Base-by-base conservation (phyloP, 2,329 filamentous ascomycete genomes). In the Pseudopyricularia cyperi region DNA sequence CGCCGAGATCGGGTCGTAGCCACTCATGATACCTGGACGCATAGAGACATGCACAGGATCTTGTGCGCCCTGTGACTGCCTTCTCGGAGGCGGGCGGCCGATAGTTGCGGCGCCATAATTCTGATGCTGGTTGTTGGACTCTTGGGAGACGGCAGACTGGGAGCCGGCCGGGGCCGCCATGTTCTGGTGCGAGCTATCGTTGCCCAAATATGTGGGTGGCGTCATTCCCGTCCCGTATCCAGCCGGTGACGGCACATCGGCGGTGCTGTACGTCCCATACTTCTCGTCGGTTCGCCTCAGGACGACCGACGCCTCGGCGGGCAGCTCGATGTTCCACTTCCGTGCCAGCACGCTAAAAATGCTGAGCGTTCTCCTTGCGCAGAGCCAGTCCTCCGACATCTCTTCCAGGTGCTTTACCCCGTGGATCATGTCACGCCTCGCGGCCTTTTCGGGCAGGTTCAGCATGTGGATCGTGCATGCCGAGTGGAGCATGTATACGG, bases 391-490 rank as follows among this genome's bases (percentile, higher is more conserved):
- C 65, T 96, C 90, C 0, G 89, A 89, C 59, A 98, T 96, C 62
- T 97, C 91, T 65, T 97, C 91, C 1, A 97, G 77, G 56, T 95
- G 88, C 61, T 88, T 91, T 44, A 95, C 77, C 1, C 91, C 89
- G 60, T 96, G 90, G 4, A 87, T 85, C 42, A 98, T 87, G 65
- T 97, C 91, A 59, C 91, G 75, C 60, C 82, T 85, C 4, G 93
- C 89, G 30, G 87, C 93, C 69, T 93, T 95, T 59, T 96, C 90
- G 0, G 90, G 90, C 1, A 97, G 72, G 58, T 96, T 96, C 34
- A 98, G 80, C 19, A 98, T 71, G 61, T 97, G 93, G 37, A 97
- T 94, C 0, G 89, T 96, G 63, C 89, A 95, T 30, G 93, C 90
- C 4, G 89, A 93, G 65, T 97, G 91, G 0, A 87, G 77, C 68